A percentile compares a stretch with the other conserved stretches of the same genome.
These are phyloP conservation scores for Termitomyces sp. DNA, from an alignment of 768 basidiomycete species.

Conservation along the genomic window DNA sequence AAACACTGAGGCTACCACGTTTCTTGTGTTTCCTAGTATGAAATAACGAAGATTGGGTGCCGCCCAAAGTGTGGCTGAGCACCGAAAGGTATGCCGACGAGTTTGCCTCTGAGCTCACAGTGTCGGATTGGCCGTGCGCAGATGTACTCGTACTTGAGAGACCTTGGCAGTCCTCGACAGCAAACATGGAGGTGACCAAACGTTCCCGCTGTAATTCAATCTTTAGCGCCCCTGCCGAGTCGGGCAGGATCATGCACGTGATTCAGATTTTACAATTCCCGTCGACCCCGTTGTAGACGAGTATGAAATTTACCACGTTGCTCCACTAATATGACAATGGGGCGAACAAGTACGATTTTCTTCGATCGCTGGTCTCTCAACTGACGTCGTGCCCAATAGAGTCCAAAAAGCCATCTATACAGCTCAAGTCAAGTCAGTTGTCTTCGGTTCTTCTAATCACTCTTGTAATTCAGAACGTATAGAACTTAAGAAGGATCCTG, in stretches of 20 bases:
- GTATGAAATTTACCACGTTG: too few species aligned
- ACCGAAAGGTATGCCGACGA: conserved; percentile 5
- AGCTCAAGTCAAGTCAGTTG: conserved; percentile 35
- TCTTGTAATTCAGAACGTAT: background rate
- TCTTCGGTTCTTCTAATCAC: background rate
- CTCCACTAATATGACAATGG: conserved; percentile 25
- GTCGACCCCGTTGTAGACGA: too few species aligned
- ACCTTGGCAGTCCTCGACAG: background rate
- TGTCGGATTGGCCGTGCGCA: background rate
- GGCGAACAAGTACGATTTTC: conserved; percentile 32
- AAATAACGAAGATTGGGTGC: conserved; percentile 8
- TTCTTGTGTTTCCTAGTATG: conserved; percentile 8
- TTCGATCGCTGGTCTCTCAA: background rate
- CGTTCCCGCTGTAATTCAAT: background rate
- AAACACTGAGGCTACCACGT: conserved; percentile 20
- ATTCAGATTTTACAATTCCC: background rate
- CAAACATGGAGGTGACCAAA: background rate
- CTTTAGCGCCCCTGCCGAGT: background rate
- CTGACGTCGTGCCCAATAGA: conserved; percentile 20
- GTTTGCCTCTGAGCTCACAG: conserved; percentile 1
- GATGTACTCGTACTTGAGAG: background rate
- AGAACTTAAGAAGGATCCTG: conserved; percentile 90
- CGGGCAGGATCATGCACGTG: conserved; percentile 1
- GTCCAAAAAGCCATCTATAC: conserved; percentile 32
- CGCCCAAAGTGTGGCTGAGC: conserved; percentile 6